Conservation (phyloP, 352 stramenopile genomes). For the Globisporangium camurandrum region DNA sequence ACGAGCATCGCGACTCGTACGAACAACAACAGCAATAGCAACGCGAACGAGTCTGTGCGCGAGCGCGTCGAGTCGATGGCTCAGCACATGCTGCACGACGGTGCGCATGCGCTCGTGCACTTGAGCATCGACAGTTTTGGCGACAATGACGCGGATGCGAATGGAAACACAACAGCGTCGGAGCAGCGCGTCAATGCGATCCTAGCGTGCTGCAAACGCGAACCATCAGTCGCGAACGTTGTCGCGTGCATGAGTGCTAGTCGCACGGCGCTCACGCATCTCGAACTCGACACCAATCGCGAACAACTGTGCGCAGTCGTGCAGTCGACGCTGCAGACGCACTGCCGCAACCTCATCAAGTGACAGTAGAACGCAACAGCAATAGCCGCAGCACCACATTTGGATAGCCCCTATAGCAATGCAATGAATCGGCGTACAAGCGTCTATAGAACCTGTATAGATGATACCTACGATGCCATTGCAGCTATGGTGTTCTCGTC, state of each 20-base stretch:
- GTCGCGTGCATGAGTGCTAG: slow-evolving; percentile 14
- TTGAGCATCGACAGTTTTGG: no score
- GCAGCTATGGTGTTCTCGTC: no score
- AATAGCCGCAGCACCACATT: no score
- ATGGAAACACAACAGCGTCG: no score
- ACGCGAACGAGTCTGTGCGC: not conserved
- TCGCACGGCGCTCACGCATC: not conserved
- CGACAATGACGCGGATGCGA: no score
- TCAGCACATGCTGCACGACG: not conserved
- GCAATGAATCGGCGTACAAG: no score
- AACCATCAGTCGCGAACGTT: slow-evolving; percentile 27
- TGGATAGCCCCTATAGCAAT: no score
- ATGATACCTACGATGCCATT: no score
- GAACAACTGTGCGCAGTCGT: slow-evolving; percentile 3
- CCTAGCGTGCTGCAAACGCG: slow-evolving; percentile 17
- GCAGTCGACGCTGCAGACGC: slow-evolving; percentile 5
- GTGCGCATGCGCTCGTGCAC: not conserved
- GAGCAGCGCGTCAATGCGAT: slow-evolving; percentile 21
- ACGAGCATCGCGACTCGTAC: no score
- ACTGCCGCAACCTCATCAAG: not conserved
- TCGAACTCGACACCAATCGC: not conserved
- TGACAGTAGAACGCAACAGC: no score
- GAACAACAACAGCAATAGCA: not conserved
- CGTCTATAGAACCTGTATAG: no score
- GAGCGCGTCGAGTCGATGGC: no score